Evolutionary conservation across 305 asterid species (phyloP), one percentile per base, ranked within the genome.

Genomic region (Caryopteris hybrid): DNA sequence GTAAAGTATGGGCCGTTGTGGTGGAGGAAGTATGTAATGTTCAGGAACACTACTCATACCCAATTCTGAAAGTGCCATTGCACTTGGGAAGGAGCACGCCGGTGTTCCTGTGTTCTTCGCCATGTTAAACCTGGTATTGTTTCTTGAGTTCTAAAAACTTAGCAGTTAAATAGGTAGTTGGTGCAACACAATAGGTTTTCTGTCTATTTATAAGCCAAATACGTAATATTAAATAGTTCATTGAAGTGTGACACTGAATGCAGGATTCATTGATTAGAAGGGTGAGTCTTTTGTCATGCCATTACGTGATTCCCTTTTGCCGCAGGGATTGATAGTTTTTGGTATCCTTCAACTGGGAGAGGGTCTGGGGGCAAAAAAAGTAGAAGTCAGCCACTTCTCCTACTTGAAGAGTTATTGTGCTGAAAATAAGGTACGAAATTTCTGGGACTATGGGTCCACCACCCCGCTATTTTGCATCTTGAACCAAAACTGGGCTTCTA

Each of bases 1-100:
- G 60, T 77, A 56, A 38, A 51, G 21, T 60, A 42, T 62, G 5
- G 88, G 91, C 72, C 88, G 88, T 33, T 79, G 80, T 36, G 80
- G 38, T 11, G 75, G 82, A 13, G 92, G 92, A 63, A 86, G 85
- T 66, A 84, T 58, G 51, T 82, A 84, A 21, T 73, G 48, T 39
- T 77, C 18, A 16, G 92, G 95, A 36, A 88, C 79, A 33, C 36
- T 68, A 34, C 36, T 64, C 56, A 72, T 64, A 6, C 92, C 87
- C 76, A 39, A 78, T 70, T 76, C 60, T 33, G 78, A 64, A 60
- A 82, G 86, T 57, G 81, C 17, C 72, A 41, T 76, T 50, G 75
- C 85, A 67, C 81, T 73, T 8, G 76, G 82, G 74, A 86, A 88
- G 21, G 86, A 64, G 39, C 64, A 56, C 31, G 51, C 21, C 8